Conservation (phyloP, 108 stramenopile genomes). For the Cyclotella distinguenda region DNA sequence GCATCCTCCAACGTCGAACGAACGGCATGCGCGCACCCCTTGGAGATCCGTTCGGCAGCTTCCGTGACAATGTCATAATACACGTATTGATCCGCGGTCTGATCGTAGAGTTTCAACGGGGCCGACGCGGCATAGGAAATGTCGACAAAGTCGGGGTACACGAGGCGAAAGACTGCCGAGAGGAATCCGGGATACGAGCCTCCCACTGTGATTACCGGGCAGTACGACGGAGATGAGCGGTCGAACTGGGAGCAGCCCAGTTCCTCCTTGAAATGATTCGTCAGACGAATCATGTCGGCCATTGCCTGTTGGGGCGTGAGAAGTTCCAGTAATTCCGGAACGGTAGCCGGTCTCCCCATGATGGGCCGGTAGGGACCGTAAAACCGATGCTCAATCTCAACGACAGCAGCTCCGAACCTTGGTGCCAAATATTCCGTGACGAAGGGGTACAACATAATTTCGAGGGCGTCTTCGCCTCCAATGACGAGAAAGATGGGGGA, state of each 20-base stretch:
- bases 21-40: slow-evolving; percentile 64
- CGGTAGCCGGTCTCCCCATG: slow-evolving; percentile 24
- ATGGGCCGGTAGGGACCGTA: slow-evolving; percentile 72
- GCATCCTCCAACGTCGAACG: slow-evolving; percentile 37
- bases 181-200: slow-evolving; percentile 81
- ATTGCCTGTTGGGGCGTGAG: slow-evolving; percentile 73
- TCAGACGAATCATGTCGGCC: slow-evolving; percentile 35
- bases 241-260: slow-evolving; percentile 47
- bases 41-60: slow-evolving; percentile 59
- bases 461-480: slow-evolving; percentile 76
- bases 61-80: slow-evolving; percentile 68
- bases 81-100: slow-evolving; percentile 45
- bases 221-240: slow-evolving; percentile 50
- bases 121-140: slow-evolving; percentile 70
- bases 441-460: slow-evolving; percentile 73
- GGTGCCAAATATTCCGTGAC: slow-evolving; percentile 61
- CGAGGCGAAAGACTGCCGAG: slow-evolving; percentile 64
- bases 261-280: slow-evolving; percentile 27
- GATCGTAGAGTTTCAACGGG: slow-evolving; percentile 68
- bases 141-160: slow-evolving; percentile 66
- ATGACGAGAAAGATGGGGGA: slow-evolving; percentile 72
- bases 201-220: slow-evolving; percentile 78
- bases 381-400: slow-evolving; percentile 85
- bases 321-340: slow-evolving; percentile 26
- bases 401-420: slow-evolving; percentile 61